Evolutionary conservation across 1,284 basidiomycete genomes (phyloP), one percentile per base, ranked within the genome.

Genomic region (Ganoderma lucidum): DNA sequence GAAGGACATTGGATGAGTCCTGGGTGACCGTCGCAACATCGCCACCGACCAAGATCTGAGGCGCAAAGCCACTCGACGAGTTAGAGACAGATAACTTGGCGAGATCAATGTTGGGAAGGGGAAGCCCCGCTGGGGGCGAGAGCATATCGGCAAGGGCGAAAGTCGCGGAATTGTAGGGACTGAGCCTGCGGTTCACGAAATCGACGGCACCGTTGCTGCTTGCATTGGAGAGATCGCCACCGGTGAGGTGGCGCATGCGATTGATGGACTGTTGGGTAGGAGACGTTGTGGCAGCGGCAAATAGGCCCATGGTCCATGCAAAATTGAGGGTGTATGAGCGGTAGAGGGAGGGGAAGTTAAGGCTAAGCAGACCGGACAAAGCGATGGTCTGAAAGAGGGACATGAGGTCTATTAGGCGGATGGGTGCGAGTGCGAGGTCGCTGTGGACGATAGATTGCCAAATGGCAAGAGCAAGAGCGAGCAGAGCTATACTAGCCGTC

Each of bases 271-370:
- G 77, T 79, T 98, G 95, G 63, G 98, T 85, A 14, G 86, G 79
- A 6, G 86, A 87, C 6, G 82, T 79, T 2, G 84, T 75, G 3
- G 85, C 82, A 30, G 89, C 84, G 56, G 88, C 80, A 78, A 98
- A 89, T n/a, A 99, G 83, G 0, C 94, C 95, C 75, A 97, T 81
- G 0, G 94, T 87, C 96, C 96, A 98, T 1, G 91, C 88, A 75
- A 98, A 97, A 79, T 98, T 98, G 74, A 91, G 85, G 0, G 93
- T 86, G 76, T 92, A 98, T 23, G 91, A 86, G 68, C 89, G 86
- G 79, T 96, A 98, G 15, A 93, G 88, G 53, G 88, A 87, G 0
- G 97, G 95, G 78, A 96, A 98, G 80, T 97, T 94, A 76, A 99
- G 87, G 73, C 89, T 88, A 70, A 98, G 86, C 74, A 98, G 85